These are phyloP conservation scores for Talaromyces sp. DNA, from an alignment of 2,329 filamentous ascomycete genomes.

Conservation along the genomic window DNA sequence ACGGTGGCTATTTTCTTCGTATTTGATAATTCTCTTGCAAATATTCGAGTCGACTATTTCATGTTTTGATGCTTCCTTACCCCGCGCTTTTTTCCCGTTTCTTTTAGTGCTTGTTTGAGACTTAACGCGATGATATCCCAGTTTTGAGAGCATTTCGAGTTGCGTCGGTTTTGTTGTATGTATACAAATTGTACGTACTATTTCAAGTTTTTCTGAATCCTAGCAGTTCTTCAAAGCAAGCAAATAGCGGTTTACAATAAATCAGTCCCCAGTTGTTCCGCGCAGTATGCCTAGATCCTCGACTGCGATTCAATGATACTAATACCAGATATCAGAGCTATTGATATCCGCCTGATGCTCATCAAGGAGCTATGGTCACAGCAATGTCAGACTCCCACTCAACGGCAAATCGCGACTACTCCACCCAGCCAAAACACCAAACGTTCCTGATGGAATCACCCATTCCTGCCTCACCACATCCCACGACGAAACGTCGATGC, in stretches of 20 bases:
- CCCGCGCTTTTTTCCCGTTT: not conserved
- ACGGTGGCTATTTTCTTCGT: not conserved
- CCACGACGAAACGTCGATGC: slow-evolving; percentile 38
- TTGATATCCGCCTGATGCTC: not conserved
- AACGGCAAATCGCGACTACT: slow-evolving; percentile 26
- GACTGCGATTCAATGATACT: not conserved
- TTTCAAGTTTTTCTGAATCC: not conserved
- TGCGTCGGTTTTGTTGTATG: not conserved
- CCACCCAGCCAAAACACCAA: slow-evolving; percentile 26
- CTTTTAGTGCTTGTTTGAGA: slow-evolving; percentile 1
- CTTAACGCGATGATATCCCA: slow-evolving; percentile 19
- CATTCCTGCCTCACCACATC: slow-evolving; percentile 35
- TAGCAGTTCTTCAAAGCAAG: not conserved
- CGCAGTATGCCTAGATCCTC: not conserved
- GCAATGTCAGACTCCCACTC: slow-evolving; percentile 17
- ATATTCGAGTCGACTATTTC: not conserved
- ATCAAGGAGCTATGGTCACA: not conserved
- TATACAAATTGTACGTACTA: not conserved
- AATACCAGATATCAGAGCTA: not conserved
- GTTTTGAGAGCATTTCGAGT: slow-evolving; percentile 9
- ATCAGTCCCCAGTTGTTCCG: not conserved
- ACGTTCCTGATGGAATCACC: slow-evolving; percentile 28
- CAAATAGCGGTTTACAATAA: not conserved
- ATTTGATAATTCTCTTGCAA: not conserved
- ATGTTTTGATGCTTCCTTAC: not conserved